These are phyloP conservation scores for Aspergillus nanangensis DNA, from an alignment of 495 filamentous ascomycete species.

Conservation along the genomic window DNA sequence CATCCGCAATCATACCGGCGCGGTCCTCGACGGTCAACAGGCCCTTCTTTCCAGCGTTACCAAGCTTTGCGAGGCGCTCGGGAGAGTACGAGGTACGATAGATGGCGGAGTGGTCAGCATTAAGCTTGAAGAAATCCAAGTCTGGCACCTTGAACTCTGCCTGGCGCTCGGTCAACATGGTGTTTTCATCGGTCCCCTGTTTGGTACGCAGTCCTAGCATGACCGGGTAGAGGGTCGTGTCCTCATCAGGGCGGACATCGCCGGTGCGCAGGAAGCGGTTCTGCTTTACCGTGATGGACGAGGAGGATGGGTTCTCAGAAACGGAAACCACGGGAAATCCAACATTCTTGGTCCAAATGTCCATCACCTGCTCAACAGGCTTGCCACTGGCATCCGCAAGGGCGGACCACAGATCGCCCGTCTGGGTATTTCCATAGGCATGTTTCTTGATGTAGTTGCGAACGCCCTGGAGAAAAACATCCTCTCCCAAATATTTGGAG, in stretches of 20 bases:
- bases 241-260: slow-evolving; percentile 63
- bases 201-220: slow-evolving; percentile 58
- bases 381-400: slow-evolving; percentile 88
- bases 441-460: slow-evolving; percentile 92
- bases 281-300: slow-evolving; percentile 55
- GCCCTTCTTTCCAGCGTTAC: slow-evolving; percentile 74
- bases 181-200: slow-evolving; percentile 51
- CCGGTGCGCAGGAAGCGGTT: slow-evolving; percentile 66
- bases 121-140: slow-evolving; percentile 64
- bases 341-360: slow-evolving; percentile 66
- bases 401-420: slow-evolving; percentile 86
- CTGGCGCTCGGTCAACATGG: slow-evolving; percentile 69
- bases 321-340: slow-evolving; percentile 63
- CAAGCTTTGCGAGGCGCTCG: slow-evolving; percentile 57
- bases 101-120: slow-evolving; percentile 61
- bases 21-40: slow-evolving; percentile 90
- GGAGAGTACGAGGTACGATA: slow-evolving; percentile 63
- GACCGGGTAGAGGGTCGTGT: slow-evolving; percentile 66
- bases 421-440: slow-evolving; percentile 71
- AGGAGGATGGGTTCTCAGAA: slow-evolving; percentile 43
- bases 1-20: slow-evolving; percentile 93
- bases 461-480: slow-evolving; percentile 90
- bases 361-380: slow-evolving; percentile 70
- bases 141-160: slow-evolving; percentile 61
- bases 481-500: slow-evolving; percentile 89